Evolutionary conservation across 1,139 yeast genomes (phyloP), one percentile per base, ranked within the genome.

Genomic region (Scheffersomyces segobiensis): DNA sequence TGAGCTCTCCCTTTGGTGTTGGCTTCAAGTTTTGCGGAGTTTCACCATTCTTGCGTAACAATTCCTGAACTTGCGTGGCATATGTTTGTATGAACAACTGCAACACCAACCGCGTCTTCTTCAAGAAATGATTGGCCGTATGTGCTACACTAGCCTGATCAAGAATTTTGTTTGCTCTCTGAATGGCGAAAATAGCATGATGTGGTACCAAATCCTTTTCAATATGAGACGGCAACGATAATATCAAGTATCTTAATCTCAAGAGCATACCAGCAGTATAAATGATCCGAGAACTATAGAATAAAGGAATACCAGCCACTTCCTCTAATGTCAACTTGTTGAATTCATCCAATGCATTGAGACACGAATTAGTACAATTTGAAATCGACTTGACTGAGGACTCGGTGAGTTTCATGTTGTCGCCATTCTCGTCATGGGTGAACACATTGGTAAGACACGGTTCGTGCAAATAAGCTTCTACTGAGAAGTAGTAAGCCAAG

Each of bases 401-500:
- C 6, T 69, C 65, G 46, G 69, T 67, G 53, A 78, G 67, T 14
- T 59, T 62, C 5, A 62, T 48, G 19, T 32, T 22, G 6, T 56
- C 55, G 3, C 58, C 62, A 5, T 59, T 61, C n/a, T 54, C 59
- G 7, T 69, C 68, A 21, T 72, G 71, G 14, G 56, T 50, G 39
- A 66, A 71, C 48, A 70, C 71, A 57, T 71, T 76, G 60, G 78
- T 82, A 56, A 83, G 68, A 49, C 76, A 79, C 4, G 86, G 86
- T 67, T 88, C 96, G 70, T 89, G 89, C 20, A 91, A 73, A 67
- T 86, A 89, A 0, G 95, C 93, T 64, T 89, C 91, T 17, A 89
- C 87, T 0, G 95, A 83, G 63, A 83, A 84, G 63, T 79, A 83
- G 70, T 82, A 87, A 0, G 88, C 79, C 67, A 82, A 69, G 49